Evolutionary conservation across 805 yeast species (phyloP), one percentile per base, ranked within the genome.

Genomic region (Metschnikowia hibisci): DNA sequence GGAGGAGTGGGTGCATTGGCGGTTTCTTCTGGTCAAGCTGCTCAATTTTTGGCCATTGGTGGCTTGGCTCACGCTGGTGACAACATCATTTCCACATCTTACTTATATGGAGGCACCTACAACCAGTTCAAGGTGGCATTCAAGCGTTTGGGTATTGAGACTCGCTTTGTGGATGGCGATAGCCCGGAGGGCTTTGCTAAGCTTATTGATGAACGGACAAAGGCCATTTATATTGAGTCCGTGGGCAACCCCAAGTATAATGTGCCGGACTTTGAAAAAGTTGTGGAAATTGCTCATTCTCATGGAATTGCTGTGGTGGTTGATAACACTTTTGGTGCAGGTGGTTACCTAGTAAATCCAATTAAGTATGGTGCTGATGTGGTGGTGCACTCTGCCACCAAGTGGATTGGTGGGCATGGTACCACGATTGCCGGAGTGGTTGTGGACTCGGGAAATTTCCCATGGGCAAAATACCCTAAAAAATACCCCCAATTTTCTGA

Each of bases 321-420:
- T 36, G 98, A 90, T 69, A 90, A 90, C 79, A 90, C 98, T 14
- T 90, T 90, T 57, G 98, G 96, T 61, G 96, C 96, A 34, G 97
- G 96, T 66, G 97, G 97, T 39, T 89, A 69, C 72, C 78, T 86
- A 56, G 78, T 87, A 47, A 81, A 77, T 53, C 98, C 98, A 49
- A 67, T 90, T 53, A 85, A 85, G 49, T 84, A 78, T 58, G 97
- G 97, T 53, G 97, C 88, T 36, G 96, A 90, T 63, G 84, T 90
- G 52, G 84, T 91, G 27, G 85, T 85, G 15, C 96, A 90, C 66
- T 89, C 96, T 48, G 96, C 96, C 43, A 90, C 98, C 46, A 90
- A 90, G 67, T 91, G 96, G 96, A 90, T 90, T 53, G 96, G 96
- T 51, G 98, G 97, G 46, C 97, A 90, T 62, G 97, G 98, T 61